A percentile compares a stretch with the other conserved stretches of the same genome.
phyloP scores from a whole-genome alignment of 192 early-diverging fungal species.

The Piromyces sp. region DNA sequence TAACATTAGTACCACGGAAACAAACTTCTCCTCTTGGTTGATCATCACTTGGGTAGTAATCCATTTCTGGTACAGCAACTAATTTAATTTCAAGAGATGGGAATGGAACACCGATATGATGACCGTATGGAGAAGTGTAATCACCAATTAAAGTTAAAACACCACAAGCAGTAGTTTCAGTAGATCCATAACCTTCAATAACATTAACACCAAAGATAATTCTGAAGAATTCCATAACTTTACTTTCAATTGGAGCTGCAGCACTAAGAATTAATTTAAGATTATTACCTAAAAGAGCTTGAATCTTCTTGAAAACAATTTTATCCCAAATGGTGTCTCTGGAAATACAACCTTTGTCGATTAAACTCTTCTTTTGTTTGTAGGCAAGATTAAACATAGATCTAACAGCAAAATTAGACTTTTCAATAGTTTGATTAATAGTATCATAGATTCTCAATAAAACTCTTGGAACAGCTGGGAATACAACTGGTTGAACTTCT shows the following conservation, averaged over 20 bases:
- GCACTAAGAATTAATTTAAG: conserved; percentile 52
- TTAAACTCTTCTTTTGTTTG: conserved; percentile 25
- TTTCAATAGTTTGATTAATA: conserved; percentile 43
- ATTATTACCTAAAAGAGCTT: conserved; percentile 58
- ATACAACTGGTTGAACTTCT: conserved; percentile 64
- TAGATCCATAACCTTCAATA: conserved; percentile 79
- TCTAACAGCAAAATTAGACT: conserved; percentile 44
- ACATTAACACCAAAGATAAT: conserved; percentile 17
- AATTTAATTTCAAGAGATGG: conserved; percentile 62
- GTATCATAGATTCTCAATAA: conserved; percentile 77
- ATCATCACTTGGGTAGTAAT: conserved; percentile 59
- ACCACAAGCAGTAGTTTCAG: conserved; percentile 44
- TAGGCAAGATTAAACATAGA: conserved; percentile 37
- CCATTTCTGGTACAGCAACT: conserved; percentile 74
- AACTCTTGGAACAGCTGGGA: conserved; percentile 69
- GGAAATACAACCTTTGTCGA: conserved; percentile 14
- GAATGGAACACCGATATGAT: conserved; percentile 53
- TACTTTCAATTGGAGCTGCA: conserved; percentile 68
- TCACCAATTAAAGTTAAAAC: conserved; percentile 36
- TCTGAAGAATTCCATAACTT: conserved; percentile 68
- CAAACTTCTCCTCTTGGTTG: conserved; percentile 82
- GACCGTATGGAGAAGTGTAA: conserved; percentile 29
- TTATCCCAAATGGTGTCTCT: conserved; percentile 22
- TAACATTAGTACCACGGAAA: conserved; percentile 55
- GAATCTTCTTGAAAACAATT: conserved; percentile 48